Evolutionary conservation across 805 yeast species (phyloP).

Genomic region (Cyberlindnera samutprakarnensis): DNA sequence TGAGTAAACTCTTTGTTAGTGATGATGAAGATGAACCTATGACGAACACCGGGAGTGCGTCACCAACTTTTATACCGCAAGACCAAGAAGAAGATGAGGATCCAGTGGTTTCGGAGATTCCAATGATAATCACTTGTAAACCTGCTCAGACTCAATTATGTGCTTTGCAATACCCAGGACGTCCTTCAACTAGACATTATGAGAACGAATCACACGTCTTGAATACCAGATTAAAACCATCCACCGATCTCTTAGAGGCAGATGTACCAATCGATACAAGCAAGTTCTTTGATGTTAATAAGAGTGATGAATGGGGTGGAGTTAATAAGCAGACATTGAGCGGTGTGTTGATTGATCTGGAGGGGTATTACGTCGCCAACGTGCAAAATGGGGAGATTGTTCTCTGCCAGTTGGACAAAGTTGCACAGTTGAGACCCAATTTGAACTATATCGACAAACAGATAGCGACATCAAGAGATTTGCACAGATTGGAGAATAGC

Average conservation of each 20-base stretch:
- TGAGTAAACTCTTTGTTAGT: conserved; percentile 15
- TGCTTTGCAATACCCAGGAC: conserved; percentile 56
- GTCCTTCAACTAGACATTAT: conserved; percentile 37
- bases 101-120: conserved; percentile 54
- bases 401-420: conserved; percentile 55
- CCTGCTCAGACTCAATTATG: conserved; percentile 27
- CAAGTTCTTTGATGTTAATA: conserved; percentile 58
- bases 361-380: conserved; percentile 44
- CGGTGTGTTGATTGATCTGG: conserved; percentile 57
- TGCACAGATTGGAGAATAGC: conserved; percentile 33
- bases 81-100: conserved; percentile 25
- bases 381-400: conserved; percentile 45
- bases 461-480: conserved; percentile 36
- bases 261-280: conserved; percentile 67
- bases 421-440: conserved; percentile 74
- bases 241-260: conserved; percentile 60
- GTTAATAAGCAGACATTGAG: conserved; percentile 54
- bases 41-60: background rate
- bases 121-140: conserved; percentile 38
- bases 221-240: conserved; percentile 48
- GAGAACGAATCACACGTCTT: conserved; percentile 26
- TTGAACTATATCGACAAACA: conserved; percentile 71
- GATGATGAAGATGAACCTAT: conserved; percentile 14
- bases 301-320: conserved; percentile 57
- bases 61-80: conserved; percentile 2